phyloP scores from a whole-genome alignment of 2,329 filamentous ascomycete species.

The Verticillium nonalfalfae region DNA sequence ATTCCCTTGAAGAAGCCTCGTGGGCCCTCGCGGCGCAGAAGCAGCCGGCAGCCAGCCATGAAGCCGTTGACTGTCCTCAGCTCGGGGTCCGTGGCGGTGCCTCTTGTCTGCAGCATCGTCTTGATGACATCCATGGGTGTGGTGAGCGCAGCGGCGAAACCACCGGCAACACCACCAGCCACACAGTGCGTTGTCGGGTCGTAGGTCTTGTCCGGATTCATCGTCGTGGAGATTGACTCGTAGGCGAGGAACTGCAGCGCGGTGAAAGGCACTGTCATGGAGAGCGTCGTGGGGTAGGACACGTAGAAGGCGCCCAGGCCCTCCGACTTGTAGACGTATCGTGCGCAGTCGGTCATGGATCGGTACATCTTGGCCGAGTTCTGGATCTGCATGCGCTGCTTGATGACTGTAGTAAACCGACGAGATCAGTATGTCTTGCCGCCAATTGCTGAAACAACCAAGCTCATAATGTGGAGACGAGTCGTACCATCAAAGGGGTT shows the following conservation, averaged over 20 bases:
- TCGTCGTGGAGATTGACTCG: conserved; percentile 88
- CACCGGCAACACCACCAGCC: conserved; percentile 86
- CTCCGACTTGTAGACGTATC: conserved; percentile 79
- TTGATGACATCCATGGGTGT: conserved; percentile 98
- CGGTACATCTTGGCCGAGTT: conserved; percentile 84
- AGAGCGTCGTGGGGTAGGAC: conserved; percentile 94
- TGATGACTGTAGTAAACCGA: conserved; percentile 64
- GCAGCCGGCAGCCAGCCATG: conserved; percentile 69
- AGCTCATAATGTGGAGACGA: background rate
- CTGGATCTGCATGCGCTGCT: conserved; percentile 98
- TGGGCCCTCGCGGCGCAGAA: conserved; percentile 78
- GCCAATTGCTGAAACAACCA: background rate
- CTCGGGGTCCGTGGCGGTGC: conserved; percentile 73
- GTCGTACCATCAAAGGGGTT: conserved; percentile 92
- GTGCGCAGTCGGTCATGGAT: conserved; percentile 80
- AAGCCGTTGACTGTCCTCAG: conserved; percentile 81
- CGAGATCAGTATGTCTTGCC: background rate
- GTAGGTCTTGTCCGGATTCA: conserved; percentile 82
- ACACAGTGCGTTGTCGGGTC: conserved; percentile 92
- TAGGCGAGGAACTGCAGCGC: conserved; percentile 96
- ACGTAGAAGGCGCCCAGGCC: conserved; percentile 93
- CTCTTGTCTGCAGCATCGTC: conserved; percentile 90
- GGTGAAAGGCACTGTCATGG: conserved; percentile 98
- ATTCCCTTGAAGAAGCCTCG: conserved; percentile 90
- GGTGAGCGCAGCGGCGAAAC: conserved; percentile 86